Evolutionary conservation across 2,329 filamentous ascomycete genomes (phyloP).

Genomic region (Epichloe festucae): DNA sequence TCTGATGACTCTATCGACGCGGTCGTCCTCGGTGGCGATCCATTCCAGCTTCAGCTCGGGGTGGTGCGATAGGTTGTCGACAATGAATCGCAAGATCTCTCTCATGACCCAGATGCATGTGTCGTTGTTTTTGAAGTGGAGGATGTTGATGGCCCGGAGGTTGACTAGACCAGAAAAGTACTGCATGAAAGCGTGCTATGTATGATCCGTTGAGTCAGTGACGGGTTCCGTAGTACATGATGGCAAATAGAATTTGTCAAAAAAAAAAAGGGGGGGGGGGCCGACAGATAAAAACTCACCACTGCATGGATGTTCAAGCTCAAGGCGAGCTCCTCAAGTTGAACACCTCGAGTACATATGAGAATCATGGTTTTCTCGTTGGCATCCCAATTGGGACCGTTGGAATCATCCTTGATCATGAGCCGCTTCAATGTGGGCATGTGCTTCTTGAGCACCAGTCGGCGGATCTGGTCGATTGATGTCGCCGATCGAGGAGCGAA

Average conservation of each 20-base stretch:
- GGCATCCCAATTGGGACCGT: constrained; percentile 40
- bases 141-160: constrained; percentile 42
- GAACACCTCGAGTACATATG: constrained; percentile 35
- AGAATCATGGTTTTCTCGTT: constrained; percentile 40
- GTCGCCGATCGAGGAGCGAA: constrained; percentile 37
- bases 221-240: too few relatives aligned
- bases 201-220: constrained; percentile 14
- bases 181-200: constrained; percentile 46
- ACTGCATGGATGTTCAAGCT: constrained; percentile 40
- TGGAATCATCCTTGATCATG: constrained; percentile 45
- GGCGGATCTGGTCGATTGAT: constrained; percentile 45
- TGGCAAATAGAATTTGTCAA: too few relatives aligned
- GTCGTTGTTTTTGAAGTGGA: constrained; percentile 41
- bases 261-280: too few relatives aligned
- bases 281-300: constrained; percentile 25
- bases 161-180: constrained; percentile 32
- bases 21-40: constrained; percentile 40
- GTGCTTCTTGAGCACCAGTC: constrained; percentile 44
- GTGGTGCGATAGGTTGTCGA: constrained; percentile 44
- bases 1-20: constrained; percentile 35
- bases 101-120: constrained; percentile 42
- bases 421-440: constrained; percentile 38
- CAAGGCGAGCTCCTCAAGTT: constrained; percentile 42
- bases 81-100: constrained; percentile 44
- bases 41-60: constrained; percentile 44